These are phyloP conservation scores for Kazachstania africana DNA, from an alignment of 805 yeast species.

Conservation along the genomic window DNA sequence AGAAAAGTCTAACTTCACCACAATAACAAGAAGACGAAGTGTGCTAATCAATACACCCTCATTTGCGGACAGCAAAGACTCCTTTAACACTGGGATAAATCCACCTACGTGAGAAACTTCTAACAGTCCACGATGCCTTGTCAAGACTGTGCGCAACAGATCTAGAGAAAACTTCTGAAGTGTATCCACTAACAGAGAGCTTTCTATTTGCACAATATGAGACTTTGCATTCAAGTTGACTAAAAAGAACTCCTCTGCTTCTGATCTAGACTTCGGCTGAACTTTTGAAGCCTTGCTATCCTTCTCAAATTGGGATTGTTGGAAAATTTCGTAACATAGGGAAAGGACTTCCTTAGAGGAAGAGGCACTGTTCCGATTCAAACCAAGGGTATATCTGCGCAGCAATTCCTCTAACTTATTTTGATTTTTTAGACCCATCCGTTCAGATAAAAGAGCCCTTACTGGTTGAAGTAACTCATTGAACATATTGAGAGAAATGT, in stretches of 20 bases:
- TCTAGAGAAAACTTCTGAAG: constrained; percentile 72
- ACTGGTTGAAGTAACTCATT: constrained; percentile 55
- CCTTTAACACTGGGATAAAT: constrained; percentile 62
- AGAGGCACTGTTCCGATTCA: constrained; percentile 55
- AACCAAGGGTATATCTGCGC: constrained; percentile 67
- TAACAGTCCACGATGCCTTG: constrained; percentile 48
- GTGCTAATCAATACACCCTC: constrained; percentile 69
- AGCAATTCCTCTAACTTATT: constrained; percentile 69
- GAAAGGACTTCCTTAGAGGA: constrained; percentile 47
- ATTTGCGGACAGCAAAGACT: constrained; percentile 48
- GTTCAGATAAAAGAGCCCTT: constrained; percentile 48
- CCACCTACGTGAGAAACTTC: constrained; percentile 52
- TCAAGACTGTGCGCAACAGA: constrained; percentile 56
- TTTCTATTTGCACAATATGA: constrained; percentile 41
- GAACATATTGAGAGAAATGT: constrained; percentile 48
- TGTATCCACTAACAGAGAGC: constrained; percentile 43
- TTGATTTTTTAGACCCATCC: constrained; percentile 55
- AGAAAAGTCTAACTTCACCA: constrained; percentile 52
- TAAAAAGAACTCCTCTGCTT: constrained; percentile 53
- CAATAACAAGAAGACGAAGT: constrained; percentile 46
- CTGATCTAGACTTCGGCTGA: constrained; percentile 22
- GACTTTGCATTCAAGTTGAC: constrained; percentile 61
- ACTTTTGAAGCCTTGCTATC: constrained; percentile 7
- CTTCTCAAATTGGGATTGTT: constrained; percentile 34
- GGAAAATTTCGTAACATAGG: constrained; percentile 62